phyloP scores from a whole-genome alignment of 805 yeast genomes.

The Candida loeiensis region DNA sequence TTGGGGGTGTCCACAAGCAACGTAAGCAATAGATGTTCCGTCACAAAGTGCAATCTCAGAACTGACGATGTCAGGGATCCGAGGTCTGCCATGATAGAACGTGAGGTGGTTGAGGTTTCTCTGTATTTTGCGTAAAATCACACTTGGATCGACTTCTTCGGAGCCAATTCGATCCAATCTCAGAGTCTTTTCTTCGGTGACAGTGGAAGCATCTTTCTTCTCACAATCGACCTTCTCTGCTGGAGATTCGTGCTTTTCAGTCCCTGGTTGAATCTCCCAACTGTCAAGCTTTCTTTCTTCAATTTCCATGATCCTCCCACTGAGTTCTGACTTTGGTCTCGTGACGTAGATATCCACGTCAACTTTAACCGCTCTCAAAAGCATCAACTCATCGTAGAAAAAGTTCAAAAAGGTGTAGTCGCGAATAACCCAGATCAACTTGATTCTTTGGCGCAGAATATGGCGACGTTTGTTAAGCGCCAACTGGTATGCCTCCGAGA shows the following conservation, averaged over 20 bases:
- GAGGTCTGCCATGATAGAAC: conserved; percentile 41
- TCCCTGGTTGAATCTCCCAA: not conserved
- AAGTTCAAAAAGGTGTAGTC: conserved; percentile 21
- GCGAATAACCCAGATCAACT: conserved; percentile 26
- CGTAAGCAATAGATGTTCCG: conserved; percentile 32
- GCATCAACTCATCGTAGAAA: conserved; percentile 23
- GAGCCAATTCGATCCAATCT: not conserved
- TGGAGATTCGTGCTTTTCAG: too few species aligned
- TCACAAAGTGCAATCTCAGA: conserved; percentile 29
- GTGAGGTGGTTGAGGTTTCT: conserved; percentile 16
- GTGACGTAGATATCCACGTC: conserved; percentile 38
- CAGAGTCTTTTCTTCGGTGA: not conserved
- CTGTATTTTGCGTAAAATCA: conserved; percentile 7
- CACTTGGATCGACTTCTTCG: not conserved
- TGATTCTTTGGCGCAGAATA: conserved; percentile 13
- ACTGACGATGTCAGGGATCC: conserved; percentile 35
- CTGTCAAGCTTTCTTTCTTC: not conserved
- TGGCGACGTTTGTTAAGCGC: conserved; percentile 8
- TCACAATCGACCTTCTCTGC: not conserved
- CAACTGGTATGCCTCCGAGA: conserved; percentile 32
- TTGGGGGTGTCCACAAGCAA: conserved; percentile 60
- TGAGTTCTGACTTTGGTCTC: conserved; percentile 17
- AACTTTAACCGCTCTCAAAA: conserved; percentile 18
- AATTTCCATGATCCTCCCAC: not conserved
- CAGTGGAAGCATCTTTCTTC: not conserved